Percentiles rank a stretch among this genome's conserved stretches.
Evolutionary conservation across 305 asterid genomes (phyloP).

Genomic region (Rubia peregrina): DNA sequence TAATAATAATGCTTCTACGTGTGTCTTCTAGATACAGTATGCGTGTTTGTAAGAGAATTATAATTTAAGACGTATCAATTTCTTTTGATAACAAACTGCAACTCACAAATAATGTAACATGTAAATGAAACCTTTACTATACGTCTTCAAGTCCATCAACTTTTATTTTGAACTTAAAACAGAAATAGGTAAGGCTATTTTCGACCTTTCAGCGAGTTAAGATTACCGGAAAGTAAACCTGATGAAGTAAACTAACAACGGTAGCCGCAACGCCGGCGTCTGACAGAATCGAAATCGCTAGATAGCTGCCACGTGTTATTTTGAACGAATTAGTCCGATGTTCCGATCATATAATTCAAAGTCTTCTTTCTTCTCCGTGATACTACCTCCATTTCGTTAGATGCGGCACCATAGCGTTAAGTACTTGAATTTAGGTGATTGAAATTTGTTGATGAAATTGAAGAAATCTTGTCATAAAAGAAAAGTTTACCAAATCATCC

Average conservation of each 20-base stretch:
- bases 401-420: no score
- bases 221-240: not conserved
- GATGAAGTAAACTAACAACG: constrained; percentile 11
- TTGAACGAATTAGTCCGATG: constrained; percentile 1
- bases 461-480: no score
- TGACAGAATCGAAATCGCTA: constrained; percentile 8
- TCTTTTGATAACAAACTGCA: not conserved
- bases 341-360: constrained; percentile 7
- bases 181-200: constrained; percentile 20
- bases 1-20: no score
- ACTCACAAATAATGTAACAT: not conserved
- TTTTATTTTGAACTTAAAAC: not conserved
- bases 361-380: constrained; percentile 4
- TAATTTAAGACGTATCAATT: not conserved
- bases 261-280: constrained; percentile 27
- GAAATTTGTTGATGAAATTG: no score
- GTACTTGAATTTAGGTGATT: no score
- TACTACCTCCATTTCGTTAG: no score
- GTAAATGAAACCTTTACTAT: not conserved
- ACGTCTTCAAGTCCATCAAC: not conserved
- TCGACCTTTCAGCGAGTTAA: constrained; percentile 16
- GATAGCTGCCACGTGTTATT: constrained; percentile 35
- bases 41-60: not conserved
- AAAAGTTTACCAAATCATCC: no score
- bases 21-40: no score